A percentile compares a stretch with the other conserved stretches of the same genome.
Conservation (phyloP, 1,284 basidiomycete genomes). For the Cryptococcus depauperatus region DNA sequence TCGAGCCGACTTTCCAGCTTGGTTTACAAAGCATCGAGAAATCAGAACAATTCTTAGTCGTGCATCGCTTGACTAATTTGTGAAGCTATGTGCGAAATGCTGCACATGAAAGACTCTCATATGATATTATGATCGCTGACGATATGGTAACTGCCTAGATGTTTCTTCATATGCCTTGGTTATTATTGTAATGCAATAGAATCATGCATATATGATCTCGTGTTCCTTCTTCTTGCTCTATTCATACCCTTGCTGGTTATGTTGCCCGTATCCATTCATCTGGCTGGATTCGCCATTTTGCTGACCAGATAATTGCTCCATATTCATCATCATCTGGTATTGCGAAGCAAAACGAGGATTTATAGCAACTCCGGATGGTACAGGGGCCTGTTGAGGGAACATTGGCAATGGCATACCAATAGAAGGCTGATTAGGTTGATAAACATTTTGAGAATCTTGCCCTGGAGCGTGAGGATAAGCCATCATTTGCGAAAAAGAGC, state of each 20-base stretch:
- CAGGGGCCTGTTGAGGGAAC: neutral
- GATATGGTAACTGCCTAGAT: neutral
- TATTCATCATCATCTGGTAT: constrained; percentile 17
- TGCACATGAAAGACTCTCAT: neutral
- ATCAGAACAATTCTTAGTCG: constrained; percentile 69
- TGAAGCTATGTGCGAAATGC: neutral
- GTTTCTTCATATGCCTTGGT: no score
- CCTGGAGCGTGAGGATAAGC: neutral
- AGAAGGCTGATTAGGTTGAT: constrained; percentile 3
- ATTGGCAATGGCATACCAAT: neutral
- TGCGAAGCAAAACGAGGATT: constrained; percentile 41
- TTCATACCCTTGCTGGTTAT: neutral
- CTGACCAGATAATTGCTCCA: neutral
- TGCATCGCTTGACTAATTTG: constrained; percentile 59
- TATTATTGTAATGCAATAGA: neutral
- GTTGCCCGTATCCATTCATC: constrained; percentile 2
- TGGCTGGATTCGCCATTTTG: neutral
- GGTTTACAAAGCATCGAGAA: constrained; percentile 75
- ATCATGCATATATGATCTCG: neutral
- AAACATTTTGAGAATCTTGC: neutral
- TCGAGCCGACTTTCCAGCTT: constrained; percentile 57
- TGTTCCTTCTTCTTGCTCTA: constrained; percentile 1
- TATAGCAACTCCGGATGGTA: constrained; percentile 28
- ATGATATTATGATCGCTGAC: neutral
- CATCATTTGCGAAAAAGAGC: neutral